These are phyloP conservation scores for Aspergillus sclerotioniger DNA, from an alignment of 495 filamentous ascomycete genomes.

Conservation along the genomic window DNA sequence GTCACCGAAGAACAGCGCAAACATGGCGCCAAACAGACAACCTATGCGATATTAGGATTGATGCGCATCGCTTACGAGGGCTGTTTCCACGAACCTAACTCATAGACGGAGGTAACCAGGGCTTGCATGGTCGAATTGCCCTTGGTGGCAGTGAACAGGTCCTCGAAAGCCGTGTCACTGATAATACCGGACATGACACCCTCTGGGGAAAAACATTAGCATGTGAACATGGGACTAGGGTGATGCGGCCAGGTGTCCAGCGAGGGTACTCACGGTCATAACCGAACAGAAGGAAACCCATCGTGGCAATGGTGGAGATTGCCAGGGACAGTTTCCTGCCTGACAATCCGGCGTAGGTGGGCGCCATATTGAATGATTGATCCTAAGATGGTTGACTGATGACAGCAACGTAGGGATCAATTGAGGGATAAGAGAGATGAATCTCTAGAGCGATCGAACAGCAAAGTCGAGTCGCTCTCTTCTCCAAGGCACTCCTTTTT, in stretches of 20 bases:
- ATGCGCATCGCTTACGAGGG: conserved; percentile 49
- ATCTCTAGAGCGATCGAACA: conserved; percentile 2
- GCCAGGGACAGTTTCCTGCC: conserved; percentile 62
- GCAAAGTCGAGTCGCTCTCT: conserved; percentile 4
- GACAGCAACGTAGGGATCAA: too few relatives aligned
- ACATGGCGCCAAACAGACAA: conserved; percentile 71
- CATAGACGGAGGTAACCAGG: conserved; percentile 79
- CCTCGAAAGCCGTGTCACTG: conserved; percentile 66
- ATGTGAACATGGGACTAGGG: not conserved
- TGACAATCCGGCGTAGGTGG: conserved; percentile 59
- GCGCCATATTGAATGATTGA: conserved; percentile 27
- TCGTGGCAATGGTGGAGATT: conserved; percentile 67
- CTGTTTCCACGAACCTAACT: conserved; percentile 50
- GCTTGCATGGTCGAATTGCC: conserved; percentile 72
- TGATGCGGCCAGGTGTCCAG: not conserved
- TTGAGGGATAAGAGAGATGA: not conserved
- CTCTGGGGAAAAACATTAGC: conserved; percentile 30
- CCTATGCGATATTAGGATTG: conserved; percentile 41
- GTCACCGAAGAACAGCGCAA: conserved; percentile 68
- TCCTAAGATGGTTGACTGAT: not conserved
- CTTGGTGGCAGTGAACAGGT: conserved; percentile 64
- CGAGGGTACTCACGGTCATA: conserved; percentile 50
- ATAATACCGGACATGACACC: conserved; percentile 84
- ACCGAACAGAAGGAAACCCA: conserved; percentile 70
- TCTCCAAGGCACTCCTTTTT: conserved; percentile 5